Evolutionary conservation across 768 basidiomycete genomes (phyloP), one percentile per base, ranked within the genome.

Genomic region (Crucibulum laeve): DNA sequence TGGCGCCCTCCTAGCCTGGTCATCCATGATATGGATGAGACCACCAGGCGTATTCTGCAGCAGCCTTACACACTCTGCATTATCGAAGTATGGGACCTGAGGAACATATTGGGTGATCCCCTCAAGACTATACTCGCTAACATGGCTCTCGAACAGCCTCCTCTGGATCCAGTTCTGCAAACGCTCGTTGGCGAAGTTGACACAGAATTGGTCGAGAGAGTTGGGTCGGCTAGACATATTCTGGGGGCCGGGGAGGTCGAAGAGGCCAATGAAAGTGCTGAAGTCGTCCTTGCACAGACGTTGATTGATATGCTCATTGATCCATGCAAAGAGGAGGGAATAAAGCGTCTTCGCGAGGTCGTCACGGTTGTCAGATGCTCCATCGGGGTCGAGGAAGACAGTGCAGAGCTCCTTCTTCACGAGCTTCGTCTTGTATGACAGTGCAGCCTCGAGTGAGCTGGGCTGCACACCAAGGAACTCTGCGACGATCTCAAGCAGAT

Each of bases 351-450:
- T 87, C 15, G 94, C 91, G 26, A 99, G 82, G 60, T 95, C 91
- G 57, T 98, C 95, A 35, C 94, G 74, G 53, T 97, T 96, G 55
- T 88, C 85, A 0, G 90, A 84, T 2, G 95, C 91, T 42, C 89
- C 90, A 57, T 98, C 94, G 0, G 89, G 83, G 58, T 98, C 94
- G 35, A 98, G 77, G 68, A 98, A 96, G 21, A 96, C 84, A 0
- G 93, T 96, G 63, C 92, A 96, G n/a, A 96, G 72, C 64, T 98
- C 94, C 68, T 93, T 96, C 62, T 91, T 88, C 57, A 97, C 80
- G 43, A 97, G 70, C 61, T 89, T 90, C 1, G 91, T 93, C 67
- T 85, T 89, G 78, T 93, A 95, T 0, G 91, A 89, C 32, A 99
- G 70, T 0, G 88, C 76, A 2, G 73, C 74, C 60, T 95, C 93